Conservation (phyloP, 2,329 filamentous ascomycete species). For the Dactylellina parvicollis region DNA sequence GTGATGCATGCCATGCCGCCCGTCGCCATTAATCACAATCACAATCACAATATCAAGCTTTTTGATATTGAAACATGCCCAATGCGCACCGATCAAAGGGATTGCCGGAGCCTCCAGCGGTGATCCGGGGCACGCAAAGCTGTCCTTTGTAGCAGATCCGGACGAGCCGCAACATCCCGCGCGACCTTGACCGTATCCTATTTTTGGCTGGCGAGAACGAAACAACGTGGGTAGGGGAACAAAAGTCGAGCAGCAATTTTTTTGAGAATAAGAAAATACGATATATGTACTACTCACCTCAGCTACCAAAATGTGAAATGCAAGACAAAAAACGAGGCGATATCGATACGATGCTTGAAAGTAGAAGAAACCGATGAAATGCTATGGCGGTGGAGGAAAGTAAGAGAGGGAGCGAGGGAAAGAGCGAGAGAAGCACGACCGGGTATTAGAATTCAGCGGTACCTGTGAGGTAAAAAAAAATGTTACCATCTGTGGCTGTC, state of each 20-base stretch:
- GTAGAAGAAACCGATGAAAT: constrained; percentile 8
- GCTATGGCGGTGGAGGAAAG: constrained; percentile 2
- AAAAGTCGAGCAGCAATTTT: constrained; percentile 13
- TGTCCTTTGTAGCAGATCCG: background rate
- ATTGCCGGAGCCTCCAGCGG: constrained; percentile 20
- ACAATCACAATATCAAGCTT: constrained; percentile 39
- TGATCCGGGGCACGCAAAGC: constrained; percentile 14
- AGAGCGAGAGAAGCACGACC: background rate
- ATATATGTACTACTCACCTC: background rate
- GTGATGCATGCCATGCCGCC: constrained; percentile 35
- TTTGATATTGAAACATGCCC: constrained; percentile 50
- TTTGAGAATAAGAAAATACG: constrained; percentile 24
- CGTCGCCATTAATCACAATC: constrained; percentile 28
- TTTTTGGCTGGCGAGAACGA: background rate
- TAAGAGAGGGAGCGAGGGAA: constrained; percentile 4
- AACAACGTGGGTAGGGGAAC: background rate
- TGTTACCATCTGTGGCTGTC: constrained; percentile 13
- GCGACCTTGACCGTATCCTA: background rate
- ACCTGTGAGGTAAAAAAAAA: constrained; percentile 2
- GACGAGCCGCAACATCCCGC: constrained; percentile 18
- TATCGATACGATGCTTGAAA: constrained; percentile 19
- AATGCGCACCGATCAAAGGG: constrained; percentile 12
- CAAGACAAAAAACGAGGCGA: constrained; percentile 7
- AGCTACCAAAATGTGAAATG: constrained; percentile 16
- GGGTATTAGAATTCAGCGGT: background rate